Conservation (phyloP, 2,329 filamentous ascomycete species). For the Aspergillus fijiensis region DNA sequence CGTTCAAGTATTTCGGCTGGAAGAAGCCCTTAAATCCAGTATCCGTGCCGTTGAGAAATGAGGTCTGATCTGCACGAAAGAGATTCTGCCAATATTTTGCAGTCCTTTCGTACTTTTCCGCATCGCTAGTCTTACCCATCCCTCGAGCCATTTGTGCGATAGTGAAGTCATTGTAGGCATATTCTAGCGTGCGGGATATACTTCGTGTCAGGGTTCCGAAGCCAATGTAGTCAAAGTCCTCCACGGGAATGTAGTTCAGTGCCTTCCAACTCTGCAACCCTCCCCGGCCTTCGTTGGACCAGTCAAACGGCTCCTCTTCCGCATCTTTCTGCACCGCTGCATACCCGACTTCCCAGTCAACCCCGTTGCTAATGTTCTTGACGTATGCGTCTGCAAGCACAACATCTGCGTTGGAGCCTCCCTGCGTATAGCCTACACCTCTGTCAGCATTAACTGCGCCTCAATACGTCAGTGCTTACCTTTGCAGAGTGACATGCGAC, state of each 20-base stretch:
- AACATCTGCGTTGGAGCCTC: conserved; percentile 70
- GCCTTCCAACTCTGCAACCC: conserved; percentile 69
- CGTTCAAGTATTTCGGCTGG: conserved; percentile 67
- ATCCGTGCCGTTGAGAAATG: conserved; percentile 55
- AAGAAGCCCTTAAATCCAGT: conserved; percentile 72
- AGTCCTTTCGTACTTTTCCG: conserved; percentile 58
- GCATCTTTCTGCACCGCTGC: conserved; percentile 69
- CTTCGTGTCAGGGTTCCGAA: conserved; percentile 69
- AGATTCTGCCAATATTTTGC: conserved; percentile 69
- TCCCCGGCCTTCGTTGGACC: conserved; percentile 68
- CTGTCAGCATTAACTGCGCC: neutral
- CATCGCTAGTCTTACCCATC: conserved; percentile 56
- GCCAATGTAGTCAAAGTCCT: conserved; percentile 66
- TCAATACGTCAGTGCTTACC: conserved; percentile 16
- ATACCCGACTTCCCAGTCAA: conserved; percentile 68
- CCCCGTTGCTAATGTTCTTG: conserved; percentile 62
- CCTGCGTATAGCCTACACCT: conserved; percentile 63
- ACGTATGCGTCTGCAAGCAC: conserved; percentile 66
- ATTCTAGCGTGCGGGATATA: conserved; percentile 71
- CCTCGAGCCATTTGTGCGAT: conserved; percentile 62
- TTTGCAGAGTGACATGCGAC: conserved; percentile 70
- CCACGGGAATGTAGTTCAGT: conserved; percentile 67
- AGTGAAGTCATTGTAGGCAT: conserved; percentile 72
- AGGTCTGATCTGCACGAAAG: conserved; percentile 62
- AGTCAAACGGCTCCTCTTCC: conserved; percentile 67